Evolutionary conservation across 768 basidiomycete genomes (phyloP), one percentile per base, ranked within the genome.

Genomic region (Trametes elegans): DNA sequence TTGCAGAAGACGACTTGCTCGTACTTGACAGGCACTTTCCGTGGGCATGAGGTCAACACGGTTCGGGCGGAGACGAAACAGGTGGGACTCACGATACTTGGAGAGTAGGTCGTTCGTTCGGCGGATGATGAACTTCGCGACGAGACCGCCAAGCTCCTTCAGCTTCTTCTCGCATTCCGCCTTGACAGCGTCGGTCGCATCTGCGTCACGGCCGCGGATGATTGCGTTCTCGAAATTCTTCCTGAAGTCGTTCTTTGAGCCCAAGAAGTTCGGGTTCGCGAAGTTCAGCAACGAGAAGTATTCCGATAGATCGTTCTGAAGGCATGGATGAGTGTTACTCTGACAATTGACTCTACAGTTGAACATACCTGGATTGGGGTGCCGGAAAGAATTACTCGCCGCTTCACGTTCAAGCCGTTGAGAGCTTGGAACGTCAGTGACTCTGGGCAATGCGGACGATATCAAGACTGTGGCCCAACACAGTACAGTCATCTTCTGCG

Each of bases 1-100:
- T 82, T 79, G 68, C 94, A 98, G 71, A 97, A 98, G 0, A 98
- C 94, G 57, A 98, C 90, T 56, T 98, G 93, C 69, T 98, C 97
- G 73, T 98, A 98, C 70, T 99, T 99, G 73, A 99, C 93, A 8
- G 97, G 97, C 26, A 99, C 96, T 98, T 64, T 2, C 47, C n/a
- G 10, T 19, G 43, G 23, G 7, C 51, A 19, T 61, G 42, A 53
- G 21, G 3, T 49, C 23, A 34, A 26, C 7, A 21, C 7, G 11
- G 6, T 5, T 3, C 43, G 4, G 6, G 28, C 16, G 18, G 2
- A 23, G 18, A 9, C 23, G 47, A 14, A 29, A 18, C 14, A 13
- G 19, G 18, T 10, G 10, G 21, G 14, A 82, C 92, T 61, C 58
- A 95, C 94, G 71, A 65, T 98, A 98, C 75, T 98, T 98, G 11